Conservation (phyloP, 148 eudicot genomes). For the Camellia japonica region DNA sequence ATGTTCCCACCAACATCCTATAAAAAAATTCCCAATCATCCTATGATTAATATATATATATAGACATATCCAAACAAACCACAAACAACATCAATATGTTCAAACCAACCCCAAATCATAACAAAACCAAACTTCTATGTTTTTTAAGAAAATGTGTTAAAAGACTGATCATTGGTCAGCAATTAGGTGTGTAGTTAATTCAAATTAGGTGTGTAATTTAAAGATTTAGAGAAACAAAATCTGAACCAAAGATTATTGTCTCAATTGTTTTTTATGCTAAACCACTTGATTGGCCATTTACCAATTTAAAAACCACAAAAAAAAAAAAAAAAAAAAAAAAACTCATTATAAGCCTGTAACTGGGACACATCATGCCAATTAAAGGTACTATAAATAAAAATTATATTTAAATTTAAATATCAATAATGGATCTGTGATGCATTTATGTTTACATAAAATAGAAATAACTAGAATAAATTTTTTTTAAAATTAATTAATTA, state of each 20-base stretch:
- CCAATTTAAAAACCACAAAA: neutral
- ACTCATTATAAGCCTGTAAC: too few relatives aligned
- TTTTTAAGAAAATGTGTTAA: neutral
- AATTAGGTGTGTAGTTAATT: too few relatives aligned
- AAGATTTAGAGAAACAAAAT: neutral
- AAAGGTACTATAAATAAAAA: too few relatives aligned
- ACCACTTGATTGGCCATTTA: neutral
- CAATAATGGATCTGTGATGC: too few relatives aligned
- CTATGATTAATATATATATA: too few relatives aligned
- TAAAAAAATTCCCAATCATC: neutral
- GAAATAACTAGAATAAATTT: too few relatives aligned
- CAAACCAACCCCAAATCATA: neutral
- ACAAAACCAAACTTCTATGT: neutral
- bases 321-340: too few relatives aligned
- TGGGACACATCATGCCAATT: too few relatives aligned
- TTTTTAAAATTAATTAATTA: too few relatives aligned
- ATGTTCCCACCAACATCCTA: slow-evolving; percentile 76
- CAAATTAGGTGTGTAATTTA: too few relatives aligned
- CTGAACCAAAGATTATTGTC: neutral
- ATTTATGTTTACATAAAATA: too few relatives aligned
- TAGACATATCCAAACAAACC: neutral
- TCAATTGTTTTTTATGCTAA: neutral
- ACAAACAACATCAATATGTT: neutral
- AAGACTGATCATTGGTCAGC: neutral
- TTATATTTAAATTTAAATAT: too few relatives aligned